These are phyloP conservation scores for Pseudisothecium myosuroides DNA, from an alignment of 225 moss, liverwort and hornwort species.

Conservation along the genomic window DNA sequence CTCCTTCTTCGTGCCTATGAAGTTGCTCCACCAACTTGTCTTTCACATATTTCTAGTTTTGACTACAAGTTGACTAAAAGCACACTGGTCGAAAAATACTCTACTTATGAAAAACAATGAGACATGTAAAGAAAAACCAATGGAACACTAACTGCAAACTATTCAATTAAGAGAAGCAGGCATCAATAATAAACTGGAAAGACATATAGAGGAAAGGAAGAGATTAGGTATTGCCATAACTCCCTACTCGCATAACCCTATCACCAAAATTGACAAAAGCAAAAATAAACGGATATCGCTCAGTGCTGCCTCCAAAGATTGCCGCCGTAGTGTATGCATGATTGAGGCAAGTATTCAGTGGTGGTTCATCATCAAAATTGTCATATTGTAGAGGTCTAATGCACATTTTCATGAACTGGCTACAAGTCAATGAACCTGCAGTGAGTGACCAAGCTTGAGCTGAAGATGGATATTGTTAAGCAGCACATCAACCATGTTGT, in stretches of 20 bases:
- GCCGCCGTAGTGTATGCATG: background rate
- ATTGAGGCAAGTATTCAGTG: background rate
- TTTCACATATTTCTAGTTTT: background rate
- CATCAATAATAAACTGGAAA: background rate
- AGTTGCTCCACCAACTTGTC: background rate
- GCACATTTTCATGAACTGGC: background rate
- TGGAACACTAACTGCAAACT: background rate
- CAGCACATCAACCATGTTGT: slow-evolving; percentile 89
- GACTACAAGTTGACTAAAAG: background rate
- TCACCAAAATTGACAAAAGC: background rate
- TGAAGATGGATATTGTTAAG: slow-evolving; percentile 83
- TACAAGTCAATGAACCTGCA: slow-evolving; percentile 34
- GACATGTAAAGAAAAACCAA: background rate
- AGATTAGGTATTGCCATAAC: background rate
- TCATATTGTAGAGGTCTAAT: background rate
- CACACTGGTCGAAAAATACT: background rate
- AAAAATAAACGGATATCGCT: background rate
- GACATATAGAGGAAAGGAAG: background rate
- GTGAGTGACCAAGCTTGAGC: slow-evolving; percentile 69
- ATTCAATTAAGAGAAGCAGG: background rate
- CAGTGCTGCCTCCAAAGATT: background rate
- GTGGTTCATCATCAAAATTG: background rate
- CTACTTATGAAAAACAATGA: background rate
- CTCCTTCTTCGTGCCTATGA: background rate
- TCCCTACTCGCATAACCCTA: background rate